Evolutionary conservation across 2,329 filamentous ascomycete genomes (phyloP).

Genomic region (Fusarium chlamydosporum): DNA sequence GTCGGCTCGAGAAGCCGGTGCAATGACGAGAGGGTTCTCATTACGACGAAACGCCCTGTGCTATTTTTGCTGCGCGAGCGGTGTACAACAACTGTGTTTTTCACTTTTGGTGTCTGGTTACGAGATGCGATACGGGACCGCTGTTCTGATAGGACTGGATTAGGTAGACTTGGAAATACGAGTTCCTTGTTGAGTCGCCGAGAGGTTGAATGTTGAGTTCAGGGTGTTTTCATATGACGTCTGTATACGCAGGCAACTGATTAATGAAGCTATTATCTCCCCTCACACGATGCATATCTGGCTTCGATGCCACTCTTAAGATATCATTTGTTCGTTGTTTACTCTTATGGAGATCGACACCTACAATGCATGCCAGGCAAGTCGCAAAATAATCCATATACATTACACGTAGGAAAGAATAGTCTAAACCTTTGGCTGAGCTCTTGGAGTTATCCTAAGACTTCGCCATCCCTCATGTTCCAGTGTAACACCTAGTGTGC

Average conservation of each 20-base stretch:
- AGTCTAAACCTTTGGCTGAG: too few relatives aligned
- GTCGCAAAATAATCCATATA: too few relatives aligned
- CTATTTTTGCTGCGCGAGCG: slow-evolving; percentile 43
- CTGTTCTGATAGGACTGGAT: slow-evolving; percentile 50
- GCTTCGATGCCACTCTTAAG: background rate
- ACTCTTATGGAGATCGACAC: background rate
- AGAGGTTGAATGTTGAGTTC: slow-evolving; percentile 9
- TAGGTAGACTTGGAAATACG: slow-evolving; percentile 51
- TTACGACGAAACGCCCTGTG: slow-evolving; percentile 34
- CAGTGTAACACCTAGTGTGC: too few relatives aligned
- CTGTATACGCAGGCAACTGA: slow-evolving; percentile 22
- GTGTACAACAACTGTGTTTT: slow-evolving; percentile 49
- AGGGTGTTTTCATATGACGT: slow-evolving; percentile 20
- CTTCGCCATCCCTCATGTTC: too few relatives aligned
- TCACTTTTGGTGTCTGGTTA: slow-evolving; percentile 43
- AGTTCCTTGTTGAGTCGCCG: slow-evolving; percentile 44
- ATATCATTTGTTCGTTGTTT: background rate
- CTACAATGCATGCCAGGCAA: too few relatives aligned
- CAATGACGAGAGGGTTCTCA: slow-evolving; percentile 29
- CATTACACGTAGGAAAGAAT: too few relatives aligned
- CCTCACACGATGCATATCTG: slow-evolving; percentile 12
- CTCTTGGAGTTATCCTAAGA: too few relatives aligned
- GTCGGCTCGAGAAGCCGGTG: slow-evolving; percentile 26
- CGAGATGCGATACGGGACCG: slow-evolving; percentile 45
- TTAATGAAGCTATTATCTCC: slow-evolving; percentile 23